These are phyloP conservation scores for Geotrichum macrosporum DNA, from an alignment of 1,139 yeast species.

Conservation along the genomic window DNA sequence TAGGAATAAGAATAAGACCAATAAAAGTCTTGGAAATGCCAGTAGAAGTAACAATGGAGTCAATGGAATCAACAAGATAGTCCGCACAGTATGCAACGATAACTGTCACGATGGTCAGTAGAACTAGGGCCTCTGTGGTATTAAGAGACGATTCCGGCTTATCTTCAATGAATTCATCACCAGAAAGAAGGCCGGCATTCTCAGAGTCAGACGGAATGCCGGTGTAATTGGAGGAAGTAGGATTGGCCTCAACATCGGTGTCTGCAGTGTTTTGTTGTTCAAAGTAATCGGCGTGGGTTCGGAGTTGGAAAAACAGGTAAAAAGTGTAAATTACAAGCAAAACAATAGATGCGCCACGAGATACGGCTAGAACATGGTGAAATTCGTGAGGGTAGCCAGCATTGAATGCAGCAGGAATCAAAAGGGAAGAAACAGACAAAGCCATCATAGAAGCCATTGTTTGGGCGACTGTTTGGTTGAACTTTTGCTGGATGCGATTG, in stretches of 20 bases:
- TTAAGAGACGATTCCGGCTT: conserved; percentile 32
- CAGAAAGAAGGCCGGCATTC: conserved; percentile 16
- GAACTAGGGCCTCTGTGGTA: conserved; percentile 31
- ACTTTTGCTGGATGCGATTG: conserved; percentile 76
- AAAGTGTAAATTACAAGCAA: conserved; percentile 72
- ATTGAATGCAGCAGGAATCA: conserved; percentile 95
- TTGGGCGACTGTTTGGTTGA: conserved; percentile 95
- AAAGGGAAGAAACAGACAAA: conserved; percentile 77
- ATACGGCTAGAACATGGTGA: conserved; percentile 55
- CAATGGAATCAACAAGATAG: conserved; percentile 87
- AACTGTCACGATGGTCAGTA: conserved; percentile 61
- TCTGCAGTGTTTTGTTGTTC: conserved; percentile 44
- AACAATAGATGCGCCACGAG: conserved; percentile 82
- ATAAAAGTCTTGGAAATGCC: conserved; percentile 92
- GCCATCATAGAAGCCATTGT: conserved; percentile 95
- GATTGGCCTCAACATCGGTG: conserved; percentile 32
- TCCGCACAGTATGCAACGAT: conserved; percentile 90
- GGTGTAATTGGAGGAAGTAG: conserved; percentile 23
- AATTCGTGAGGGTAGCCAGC: conserved; percentile 62
- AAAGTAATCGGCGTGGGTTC: conserved; percentile 69
- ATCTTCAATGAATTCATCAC: conserved; percentile 36
- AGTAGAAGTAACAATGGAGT: conserved; percentile 73
- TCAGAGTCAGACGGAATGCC: conserved; percentile 21
- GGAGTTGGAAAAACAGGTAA: conserved; percentile 80
- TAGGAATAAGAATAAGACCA: conserved; percentile 88